Percentiles rank a stretch among this genome's conserved stretches.
These are phyloP conservation scores for Diaporthe capsici DNA, from an alignment of 2,329 filamentous ascomycete species.

Conservation along the genomic window DNA sequence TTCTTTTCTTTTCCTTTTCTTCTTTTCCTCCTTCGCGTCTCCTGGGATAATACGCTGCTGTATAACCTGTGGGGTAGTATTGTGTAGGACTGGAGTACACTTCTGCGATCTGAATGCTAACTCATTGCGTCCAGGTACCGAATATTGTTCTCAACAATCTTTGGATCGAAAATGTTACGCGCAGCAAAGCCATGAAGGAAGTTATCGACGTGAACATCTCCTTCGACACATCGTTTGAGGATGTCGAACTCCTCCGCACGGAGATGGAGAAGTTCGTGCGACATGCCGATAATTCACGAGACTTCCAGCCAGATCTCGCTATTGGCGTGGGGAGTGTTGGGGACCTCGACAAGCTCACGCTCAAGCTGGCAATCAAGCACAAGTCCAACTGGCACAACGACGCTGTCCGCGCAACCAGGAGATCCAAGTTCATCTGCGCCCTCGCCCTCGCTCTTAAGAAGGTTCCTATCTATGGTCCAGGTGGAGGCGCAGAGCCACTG, in stretches of 20 bases:
- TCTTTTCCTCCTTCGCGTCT: no score
- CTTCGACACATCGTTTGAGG: conserved; percentile 90
- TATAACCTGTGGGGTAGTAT: not conserved
- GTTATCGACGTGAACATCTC: conserved; percentile 83
- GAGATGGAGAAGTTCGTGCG: conserved; percentile 91
- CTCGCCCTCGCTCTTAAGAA: conserved; percentile 87
- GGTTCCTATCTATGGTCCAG: conserved; percentile 87
- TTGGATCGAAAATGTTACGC: conserved; percentile 96
- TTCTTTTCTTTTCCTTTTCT: no score
- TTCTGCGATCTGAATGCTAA: not conserved
- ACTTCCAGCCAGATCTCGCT: conserved; percentile 88
- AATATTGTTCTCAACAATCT: conserved; percentile 92
- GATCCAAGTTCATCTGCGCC: conserved; percentile 98
- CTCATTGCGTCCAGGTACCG: conserved; percentile 72
- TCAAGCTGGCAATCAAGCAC: conserved; percentile 88
- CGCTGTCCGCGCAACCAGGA: conserved; percentile 80
- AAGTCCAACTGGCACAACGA: conserved; percentile 96
- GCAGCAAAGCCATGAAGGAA: conserved; percentile 93
- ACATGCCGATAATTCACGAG: conserved; percentile 86
- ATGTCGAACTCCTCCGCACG: conserved; percentile 85
- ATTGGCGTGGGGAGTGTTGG: conserved; percentile 84
- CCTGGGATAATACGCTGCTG: not conserved
- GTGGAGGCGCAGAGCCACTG: conserved; percentile 73
- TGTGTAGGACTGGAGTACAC: not conserved
- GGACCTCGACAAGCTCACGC: conserved; percentile 88